Conservation (phyloP, 2,329 filamentous ascomycete genomes). For the Talaromyces sp. region DNA sequence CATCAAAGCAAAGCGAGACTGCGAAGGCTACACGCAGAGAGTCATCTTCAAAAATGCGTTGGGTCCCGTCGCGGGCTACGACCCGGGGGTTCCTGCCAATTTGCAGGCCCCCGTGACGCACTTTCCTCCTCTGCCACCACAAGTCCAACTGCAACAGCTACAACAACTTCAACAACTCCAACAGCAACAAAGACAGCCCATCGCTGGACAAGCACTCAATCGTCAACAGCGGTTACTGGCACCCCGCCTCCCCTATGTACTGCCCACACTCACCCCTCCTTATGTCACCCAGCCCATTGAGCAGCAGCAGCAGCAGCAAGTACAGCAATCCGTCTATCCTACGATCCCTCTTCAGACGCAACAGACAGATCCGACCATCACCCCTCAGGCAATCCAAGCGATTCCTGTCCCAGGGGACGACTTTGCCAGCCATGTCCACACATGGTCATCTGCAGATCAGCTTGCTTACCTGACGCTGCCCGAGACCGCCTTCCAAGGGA, state of each 20-base stretch:
- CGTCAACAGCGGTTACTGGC: constrained; percentile 35
- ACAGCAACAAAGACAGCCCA: constrained; percentile 23
- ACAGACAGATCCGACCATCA: not conserved
- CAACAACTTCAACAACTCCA: constrained; percentile 7
- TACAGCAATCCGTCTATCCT: not conserved
- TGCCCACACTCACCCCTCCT: not conserved
- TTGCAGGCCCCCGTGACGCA: constrained; percentile 16
- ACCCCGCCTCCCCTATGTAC: constrained; percentile 26
- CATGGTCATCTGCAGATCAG: constrained; percentile 15
- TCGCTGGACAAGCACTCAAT: constrained; percentile 29
- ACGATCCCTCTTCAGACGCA: not conserved
- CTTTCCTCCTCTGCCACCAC: constrained; percentile 15
- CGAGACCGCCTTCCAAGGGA: not conserved
- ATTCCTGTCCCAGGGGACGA: not conserved
- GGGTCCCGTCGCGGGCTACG: constrained; percentile 29
- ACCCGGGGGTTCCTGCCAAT: constrained; percentile 8
- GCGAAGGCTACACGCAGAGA: constrained; percentile 43
- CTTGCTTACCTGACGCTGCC: not conserved
- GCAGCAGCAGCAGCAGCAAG: not conserved
- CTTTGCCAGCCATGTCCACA: not conserved
- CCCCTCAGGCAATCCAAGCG: not conserved
- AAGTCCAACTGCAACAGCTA: constrained; percentile 10
- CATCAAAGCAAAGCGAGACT: constrained; percentile 46
- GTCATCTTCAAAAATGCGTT: constrained; percentile 42
- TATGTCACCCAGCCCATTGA: not conserved